A percentile compares a stretch with the other conserved stretches of the same genome.
Evolutionary conservation across 768 basidiomycete species (phyloP).

Genomic region (Leccinum obscurum): DNA sequence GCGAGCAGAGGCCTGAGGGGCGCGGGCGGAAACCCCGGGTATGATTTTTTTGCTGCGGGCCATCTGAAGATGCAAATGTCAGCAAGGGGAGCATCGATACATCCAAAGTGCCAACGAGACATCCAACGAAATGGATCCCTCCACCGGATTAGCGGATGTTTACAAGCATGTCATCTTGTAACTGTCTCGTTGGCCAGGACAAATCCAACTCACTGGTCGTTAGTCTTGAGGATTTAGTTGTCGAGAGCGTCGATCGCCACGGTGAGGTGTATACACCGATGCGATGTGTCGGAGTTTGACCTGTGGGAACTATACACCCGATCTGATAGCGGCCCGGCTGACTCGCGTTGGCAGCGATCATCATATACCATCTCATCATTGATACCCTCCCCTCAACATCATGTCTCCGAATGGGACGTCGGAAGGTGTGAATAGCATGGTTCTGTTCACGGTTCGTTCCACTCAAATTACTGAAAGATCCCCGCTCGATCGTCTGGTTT

Average conservation of each 20-base stretch:
- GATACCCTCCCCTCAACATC: constrained; percentile 24
- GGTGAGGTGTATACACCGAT: constrained; percentile 13
- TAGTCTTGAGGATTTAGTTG: constrained; percentile 45
- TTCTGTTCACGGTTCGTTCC: not conserved
- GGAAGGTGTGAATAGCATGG: constrained; percentile 25
- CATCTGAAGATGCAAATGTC: constrained; percentile 53
- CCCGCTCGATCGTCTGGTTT: constrained; percentile 68
- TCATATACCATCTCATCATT: constrained; percentile 9
- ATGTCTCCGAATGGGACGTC: constrained; percentile 23
- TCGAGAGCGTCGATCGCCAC: constrained; percentile 30
- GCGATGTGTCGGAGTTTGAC: constrained; percentile 25
- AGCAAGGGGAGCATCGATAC: constrained; percentile 23
- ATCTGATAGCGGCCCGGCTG: not conserved
- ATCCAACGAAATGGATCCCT: constrained; percentile 34
- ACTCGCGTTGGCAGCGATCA: not conserved
- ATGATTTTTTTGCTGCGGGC: constrained; percentile 85
- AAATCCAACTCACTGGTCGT: constrained; percentile 40
- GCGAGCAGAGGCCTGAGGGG: constrained; percentile 76
- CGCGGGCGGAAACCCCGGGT: constrained; percentile 77
- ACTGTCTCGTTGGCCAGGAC: constrained; percentile 12
- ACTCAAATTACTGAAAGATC: constrained; percentile 39
- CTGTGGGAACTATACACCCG: constrained; percentile 25
- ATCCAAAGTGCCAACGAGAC: constrained; percentile 35
- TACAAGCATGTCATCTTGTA: not conserved
- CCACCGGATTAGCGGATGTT: constrained; percentile 2